Evolutionary conservation across 208 protist species (phyloP).

Genomic region (Acanthamoeba healyi): DNA sequence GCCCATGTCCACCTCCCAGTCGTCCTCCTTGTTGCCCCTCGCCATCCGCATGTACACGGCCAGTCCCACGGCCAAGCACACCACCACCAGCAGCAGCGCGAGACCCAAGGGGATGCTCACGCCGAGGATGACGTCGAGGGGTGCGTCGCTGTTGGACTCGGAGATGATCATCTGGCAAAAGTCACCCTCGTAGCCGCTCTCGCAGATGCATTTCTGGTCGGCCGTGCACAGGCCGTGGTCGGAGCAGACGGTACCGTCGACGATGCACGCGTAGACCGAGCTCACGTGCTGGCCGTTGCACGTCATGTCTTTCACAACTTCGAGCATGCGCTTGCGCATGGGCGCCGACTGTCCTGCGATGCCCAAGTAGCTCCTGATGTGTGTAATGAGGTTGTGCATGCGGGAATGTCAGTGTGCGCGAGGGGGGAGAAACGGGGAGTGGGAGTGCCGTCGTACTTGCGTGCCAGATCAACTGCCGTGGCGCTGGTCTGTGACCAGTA

Average conservation of each 20-base stretch:
- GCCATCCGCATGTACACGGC: background rate
- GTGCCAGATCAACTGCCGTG: background rate
- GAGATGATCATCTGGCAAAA: background rate
- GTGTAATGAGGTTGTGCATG: too few species aligned
- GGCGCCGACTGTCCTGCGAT: background rate
- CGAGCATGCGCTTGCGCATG: background rate
- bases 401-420: too few species aligned
- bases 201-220: background rate
- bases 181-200: background rate
- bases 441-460: too few species aligned
- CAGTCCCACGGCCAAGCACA: background rate
- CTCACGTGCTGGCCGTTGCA: conserved; percentile 32
- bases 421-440: background rate
- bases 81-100: background rate
- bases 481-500: background rate
- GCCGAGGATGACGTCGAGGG: background rate
- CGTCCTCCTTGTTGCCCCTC: background rate
- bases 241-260: conserved; percentile 4
- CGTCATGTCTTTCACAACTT: background rate
- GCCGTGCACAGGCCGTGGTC: background rate
- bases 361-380: background rate
- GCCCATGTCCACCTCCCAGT: conserved; percentile 30
- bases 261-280: conserved; percentile 8
- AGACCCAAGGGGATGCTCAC: background rate
- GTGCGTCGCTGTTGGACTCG: background rate